These are phyloP conservation scores for Rhynchospora tenuis DNA, from an alignment of 176 grass and related monocot species.

Conservation along the genomic window DNA sequence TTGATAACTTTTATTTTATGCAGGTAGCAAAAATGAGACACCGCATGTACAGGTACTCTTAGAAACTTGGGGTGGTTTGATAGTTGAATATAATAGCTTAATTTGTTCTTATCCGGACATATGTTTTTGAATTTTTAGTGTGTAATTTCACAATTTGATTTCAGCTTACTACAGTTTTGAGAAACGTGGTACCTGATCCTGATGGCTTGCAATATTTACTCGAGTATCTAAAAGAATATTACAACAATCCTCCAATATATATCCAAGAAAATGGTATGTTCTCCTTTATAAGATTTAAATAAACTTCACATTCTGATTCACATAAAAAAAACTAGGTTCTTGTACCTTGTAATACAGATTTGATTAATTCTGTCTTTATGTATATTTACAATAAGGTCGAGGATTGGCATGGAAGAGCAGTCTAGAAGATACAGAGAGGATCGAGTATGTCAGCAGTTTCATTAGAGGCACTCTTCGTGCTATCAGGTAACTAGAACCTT, in stretches of 20 bases:
- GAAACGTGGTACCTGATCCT: conserved; percentile 21
- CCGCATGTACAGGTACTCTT: not conserved
- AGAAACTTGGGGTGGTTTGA: not conserved
- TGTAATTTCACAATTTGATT: conserved; percentile 8
- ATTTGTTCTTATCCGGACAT: not conserved
- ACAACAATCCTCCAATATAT: conserved; percentile 62
- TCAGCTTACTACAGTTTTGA: not conserved
- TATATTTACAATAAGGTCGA: conserved; percentile 8
- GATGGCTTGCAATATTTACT: conserved; percentile 43
- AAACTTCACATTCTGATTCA: too few species aligned
- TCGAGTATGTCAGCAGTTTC: conserved; percentile 28
- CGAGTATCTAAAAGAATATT: conserved; percentile 45
- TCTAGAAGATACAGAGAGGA: conserved; percentile 13
- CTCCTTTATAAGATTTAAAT: not conserved
- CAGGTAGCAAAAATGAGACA: not conserved
- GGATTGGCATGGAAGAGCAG: not conserved
- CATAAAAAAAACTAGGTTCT: too few species aligned
- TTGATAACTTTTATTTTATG: not conserved
- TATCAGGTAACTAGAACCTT: conserved; percentile 23
- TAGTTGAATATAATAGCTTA: not conserved
- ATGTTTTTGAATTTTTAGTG: conserved; percentile 1
- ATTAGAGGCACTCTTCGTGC: conserved; percentile 25
- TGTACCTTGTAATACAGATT: not conserved
- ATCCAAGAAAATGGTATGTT: conserved; percentile 79
- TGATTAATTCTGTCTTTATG: not conserved